Conservation (phyloP, 1,139 yeast species). For the Blastobotrys illinoisensis region DNA sequence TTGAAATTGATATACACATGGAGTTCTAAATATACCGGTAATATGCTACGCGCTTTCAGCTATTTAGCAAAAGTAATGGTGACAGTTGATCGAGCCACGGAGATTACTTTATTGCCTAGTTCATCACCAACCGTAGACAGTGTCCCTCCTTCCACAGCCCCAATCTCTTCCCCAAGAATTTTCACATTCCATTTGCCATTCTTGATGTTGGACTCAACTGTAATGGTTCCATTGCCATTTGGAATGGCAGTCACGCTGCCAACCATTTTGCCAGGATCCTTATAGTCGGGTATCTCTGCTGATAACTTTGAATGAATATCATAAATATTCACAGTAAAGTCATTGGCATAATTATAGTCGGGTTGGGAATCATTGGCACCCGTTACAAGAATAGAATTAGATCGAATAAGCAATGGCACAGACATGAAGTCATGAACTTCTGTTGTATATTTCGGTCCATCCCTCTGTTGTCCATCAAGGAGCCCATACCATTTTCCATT, state of each 20-base stretch:
- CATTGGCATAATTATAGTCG: slow-evolving; percentile 20
- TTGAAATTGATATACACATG: background rate
- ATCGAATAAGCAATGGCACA: slow-evolving; percentile 34
- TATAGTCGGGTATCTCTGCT: slow-evolving; percentile 10
- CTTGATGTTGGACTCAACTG: background rate
- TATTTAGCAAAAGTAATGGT: background rate
- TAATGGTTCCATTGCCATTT: background rate
- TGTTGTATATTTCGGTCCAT: slow-evolving; percentile 29
- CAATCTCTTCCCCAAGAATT: background rate
- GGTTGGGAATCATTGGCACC: slow-evolving; percentile 11
- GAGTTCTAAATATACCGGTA: too few relatives aligned
- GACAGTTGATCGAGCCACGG: background rate
- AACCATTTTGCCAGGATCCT: slow-evolving; percentile 7
- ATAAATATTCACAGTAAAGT: slow-evolving; percentile 14
- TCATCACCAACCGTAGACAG: background rate
- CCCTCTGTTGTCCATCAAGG: slow-evolving; percentile 34
- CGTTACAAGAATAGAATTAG: slow-evolving; percentile 29
- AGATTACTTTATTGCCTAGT: background rate
- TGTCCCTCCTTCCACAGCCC: background rate
- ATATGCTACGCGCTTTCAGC: too few relatives aligned
- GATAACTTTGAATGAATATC: slow-evolving; percentile 2
- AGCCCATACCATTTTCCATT: slow-evolving; percentile 36
- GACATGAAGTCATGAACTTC: slow-evolving; percentile 35
- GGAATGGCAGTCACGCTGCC: slow-evolving; percentile 4
- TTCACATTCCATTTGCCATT: slow-evolving; percentile 3